Evolutionary conservation across 2,329 filamentous ascomycete genomes (phyloP), one percentile per base, ranked within the genome.

Genomic region (Clonostachys sp.): DNA sequence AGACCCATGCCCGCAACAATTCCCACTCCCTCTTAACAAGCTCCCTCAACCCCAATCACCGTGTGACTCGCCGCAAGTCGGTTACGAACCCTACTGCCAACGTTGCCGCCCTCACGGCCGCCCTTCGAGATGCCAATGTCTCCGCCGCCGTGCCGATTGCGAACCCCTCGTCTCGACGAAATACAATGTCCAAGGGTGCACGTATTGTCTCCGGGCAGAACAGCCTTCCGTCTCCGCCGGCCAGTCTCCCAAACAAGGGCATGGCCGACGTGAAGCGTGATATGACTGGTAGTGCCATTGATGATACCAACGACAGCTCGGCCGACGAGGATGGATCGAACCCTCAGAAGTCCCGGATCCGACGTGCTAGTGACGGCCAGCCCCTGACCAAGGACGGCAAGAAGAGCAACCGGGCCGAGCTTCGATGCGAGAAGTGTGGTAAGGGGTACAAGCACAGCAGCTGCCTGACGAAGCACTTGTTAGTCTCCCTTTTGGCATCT

Each of bases 371-470:
- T 66, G 92, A 97, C 65, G 91, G 91, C 52, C 89, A 92, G 57
- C 84, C 87, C 58, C 77, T 92, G 53, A 74, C 78, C 60, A 95
- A 94, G 70, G 85, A 87, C 57, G 88, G 92, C 60, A 91, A 91
- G 74, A 91, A 90, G 73, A 80, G 82, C 68, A 87, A 83, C 72
- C 82, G 84, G 62, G 83, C 85, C 62, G 92, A 97, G 68, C 83
- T 99, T 65, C 90, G 88, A 71, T 99, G 94, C 76, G 90, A 96
- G 66, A 92, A 91, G 72, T 99, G 94, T 77, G 92, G 92, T 71
- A 99, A 99, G 81, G 91, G 91, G 73, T 99, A 99, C 83, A 99
- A 99, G 84, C 94, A 99, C 81, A 95, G 91, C 84, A 97, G 94
- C 78, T 99, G 94, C 84, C 84, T 99, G 78, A 95, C 89, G 68